Base-by-base conservation (phyloP, 305 asterid genomes). In the Withania somnifera region DNA sequence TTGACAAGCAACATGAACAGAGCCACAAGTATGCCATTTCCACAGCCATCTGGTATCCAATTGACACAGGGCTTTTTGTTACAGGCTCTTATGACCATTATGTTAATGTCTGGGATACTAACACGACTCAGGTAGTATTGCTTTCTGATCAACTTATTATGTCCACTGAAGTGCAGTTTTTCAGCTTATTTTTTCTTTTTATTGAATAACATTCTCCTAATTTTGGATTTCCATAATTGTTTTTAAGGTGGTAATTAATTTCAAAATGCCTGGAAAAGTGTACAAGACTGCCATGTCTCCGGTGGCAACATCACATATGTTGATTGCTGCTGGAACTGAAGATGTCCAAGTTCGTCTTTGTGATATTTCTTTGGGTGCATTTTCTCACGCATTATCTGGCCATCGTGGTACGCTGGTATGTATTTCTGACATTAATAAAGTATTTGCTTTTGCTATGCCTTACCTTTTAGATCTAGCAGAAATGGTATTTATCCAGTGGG, bases 261-360 rank as follows among this genome's bases (percentile, higher is more conserved):
- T 96, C 81, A 94, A 89, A 88, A 90, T 94, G 99, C 99, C 99
- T 63, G 99, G 99, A 83, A 96, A 96, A 92, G 99, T 96, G 82
- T 92, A 96, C 84, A 89, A 87, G 89, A 91, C 83, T 83, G 98
- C 97, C n/a, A 96, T 96, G 98, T 96, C 99, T 84, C 61, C 98
- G 11, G 73, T 92, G 84, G 94, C 99, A 69, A 90, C 90, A 81
- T 89, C 98, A 73, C 99, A 96, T 86, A 96, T 93, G 98, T 88
- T 96, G 76, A 92, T 96, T 86, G 99, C 99, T 82, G 89, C 97
- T 84, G 99, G 98, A 84, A 90, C 95, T 80, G 99, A 96, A 86
- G 99, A 96, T 86, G 99, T 94, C 85, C 98, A 96, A 91, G 98
- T 96, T 87, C 97, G 99, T 80, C 90, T 96, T 54, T 96, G 99